Evolutionary conservation across 306 rosid species (phyloP), one percentile per base, ranked within the genome.

Genomic region (Sindora glabra): DNA sequence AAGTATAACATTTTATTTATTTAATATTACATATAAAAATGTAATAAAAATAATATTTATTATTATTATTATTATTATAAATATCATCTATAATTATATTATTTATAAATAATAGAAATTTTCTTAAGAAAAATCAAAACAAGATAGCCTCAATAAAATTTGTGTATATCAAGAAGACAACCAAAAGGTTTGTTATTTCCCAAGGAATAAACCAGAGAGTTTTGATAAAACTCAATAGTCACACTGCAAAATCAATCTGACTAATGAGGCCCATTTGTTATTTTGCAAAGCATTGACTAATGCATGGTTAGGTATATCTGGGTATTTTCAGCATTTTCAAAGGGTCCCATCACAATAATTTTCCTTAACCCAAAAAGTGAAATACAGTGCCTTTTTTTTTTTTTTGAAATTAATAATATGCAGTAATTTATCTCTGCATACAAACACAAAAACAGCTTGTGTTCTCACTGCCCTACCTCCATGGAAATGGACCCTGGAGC

Each of bases 281-380:
- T 67, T 25, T 72, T 37, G 50, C 56, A 56, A 56, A 62, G 47
- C 50, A 67, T 62, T 77, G 74, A 77, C 75, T 47, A 76, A 77
- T 56, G 75, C 61, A 62, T 6, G 65, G 78, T 77, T 77, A 67
- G 82, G 82, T 77, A 56, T 75, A 75, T n/a, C n/a, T 51, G 74
- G 60, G 71, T 74, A 67, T 67, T 77, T 62, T 77, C 75, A 68
- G 64, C 48, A 48, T 17, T 53, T 29, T 64, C 13, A 15, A 67
- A 75, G 82, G 25, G 71, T 78, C 34, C 34, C 78, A 72, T 57
- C 33, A 41, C 78, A 77, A 72, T 67, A 67, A 49, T 72, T 23
- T 33, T 23, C n/a, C 17, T 17, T n/a, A n/a, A 65, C 45, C 54
- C 29, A 18, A 67, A 57, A 38, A 56, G 69, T 62, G 72, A 36